Conservation (phyloP, 345 rosid species). For the Eucalyptus viminalis region DNA sequence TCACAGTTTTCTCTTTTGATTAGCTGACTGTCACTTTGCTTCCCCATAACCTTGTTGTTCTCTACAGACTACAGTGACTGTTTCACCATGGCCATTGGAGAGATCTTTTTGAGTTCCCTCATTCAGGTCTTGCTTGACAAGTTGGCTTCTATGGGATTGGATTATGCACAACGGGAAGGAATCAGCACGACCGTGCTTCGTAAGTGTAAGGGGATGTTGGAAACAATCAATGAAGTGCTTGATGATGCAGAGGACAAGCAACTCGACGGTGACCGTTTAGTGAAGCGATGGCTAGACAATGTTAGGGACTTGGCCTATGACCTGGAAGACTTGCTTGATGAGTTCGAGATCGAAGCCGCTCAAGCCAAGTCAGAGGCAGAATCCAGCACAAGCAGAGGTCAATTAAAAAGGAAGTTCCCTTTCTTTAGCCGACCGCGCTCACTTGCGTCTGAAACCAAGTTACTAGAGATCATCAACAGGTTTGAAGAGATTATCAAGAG, state of each 20-base stretch:
- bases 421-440: accelerated
- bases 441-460: accelerated
- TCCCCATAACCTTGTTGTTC: neutral
- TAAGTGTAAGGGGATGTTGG: neutral
- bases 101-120: neutral
- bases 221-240: neutral
- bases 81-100: neutral
- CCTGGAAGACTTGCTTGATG: neutral
- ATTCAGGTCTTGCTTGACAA: neutral
- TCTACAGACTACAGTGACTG: neutral
- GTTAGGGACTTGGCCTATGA: neutral
- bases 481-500: neutral
- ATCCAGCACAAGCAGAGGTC: neutral
- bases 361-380: neutral
- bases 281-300: neutral
- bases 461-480: accelerated
- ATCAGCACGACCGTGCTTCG: accelerated
- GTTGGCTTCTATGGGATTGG: neutral
- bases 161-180: neutral
- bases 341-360: accelerated
- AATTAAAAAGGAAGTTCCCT: neutral
- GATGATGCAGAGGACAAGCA: neutral
- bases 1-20: neutral
- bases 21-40: neutral
- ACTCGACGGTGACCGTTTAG: accelerated